A percentile compares a stretch with the other conserved stretches of the same genome.
These are phyloP conservation scores for Xylaria hypoxylon DNA, from an alignment of 2,329 filamentous ascomycete species.

Conservation along the genomic window DNA sequence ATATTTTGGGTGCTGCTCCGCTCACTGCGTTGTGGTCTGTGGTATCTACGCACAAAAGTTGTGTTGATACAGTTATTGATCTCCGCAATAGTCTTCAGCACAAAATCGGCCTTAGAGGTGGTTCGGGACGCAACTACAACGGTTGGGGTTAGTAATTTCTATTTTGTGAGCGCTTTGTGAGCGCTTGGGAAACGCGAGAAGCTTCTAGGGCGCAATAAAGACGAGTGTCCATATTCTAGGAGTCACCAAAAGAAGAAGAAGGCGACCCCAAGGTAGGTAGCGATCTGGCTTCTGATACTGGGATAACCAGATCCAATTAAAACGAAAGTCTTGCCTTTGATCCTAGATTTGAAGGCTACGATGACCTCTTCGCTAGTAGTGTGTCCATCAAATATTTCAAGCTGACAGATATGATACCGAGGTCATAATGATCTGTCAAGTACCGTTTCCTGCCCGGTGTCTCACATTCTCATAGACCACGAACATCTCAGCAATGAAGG, in stretches of 20 bases:
- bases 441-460: not conserved
- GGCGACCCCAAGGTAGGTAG: conserved; percentile 41
- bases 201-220: no score
- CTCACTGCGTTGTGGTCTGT: conserved; percentile 44
- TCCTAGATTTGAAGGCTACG: conserved; percentile 40
- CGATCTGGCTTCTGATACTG: conserved; percentile 43
- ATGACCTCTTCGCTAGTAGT: conserved; percentile 45
- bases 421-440: not conserved
- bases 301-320: conserved; percentile 43
- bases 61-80: conserved; percentile 41
- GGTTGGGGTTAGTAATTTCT: no score
- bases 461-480: conserved; percentile 5
- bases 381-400: conserved; percentile 38
- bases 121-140: conserved; percentile 41
- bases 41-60: conserved; percentile 43
- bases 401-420: not conserved
- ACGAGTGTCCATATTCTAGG: no score
- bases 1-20: conserved; percentile 39
- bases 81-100: conserved; percentile 38
- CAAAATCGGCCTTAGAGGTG: conserved; percentile 40
- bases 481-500: not conserved
- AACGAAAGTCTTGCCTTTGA: conserved; percentile 43
- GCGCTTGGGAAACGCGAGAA: no score
- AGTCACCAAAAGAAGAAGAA: no score
- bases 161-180: no score